Base-by-base conservation (phyloP, 106 monocot genomes). In the Apostasia ramifera region DNA sequence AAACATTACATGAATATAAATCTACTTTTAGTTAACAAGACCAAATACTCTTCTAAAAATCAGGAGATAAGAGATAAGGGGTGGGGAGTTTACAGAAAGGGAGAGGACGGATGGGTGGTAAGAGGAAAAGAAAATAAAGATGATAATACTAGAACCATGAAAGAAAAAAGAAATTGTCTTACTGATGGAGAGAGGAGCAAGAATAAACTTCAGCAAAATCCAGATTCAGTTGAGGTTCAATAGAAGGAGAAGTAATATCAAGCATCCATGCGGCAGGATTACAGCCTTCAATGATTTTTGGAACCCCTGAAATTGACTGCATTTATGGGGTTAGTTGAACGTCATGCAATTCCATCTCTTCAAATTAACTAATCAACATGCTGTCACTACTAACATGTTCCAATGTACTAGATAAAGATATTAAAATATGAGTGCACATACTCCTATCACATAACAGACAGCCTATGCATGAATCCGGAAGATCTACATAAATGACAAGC, bases 211-310 rank as follows among this genome's bases (percentile, higher is more conserved):
- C 88, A 57, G 84, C 86, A 73, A 92, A 97, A 63, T 92, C 78
- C 5, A 92, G 0, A 66, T 75, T 81, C 3, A 92, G 71, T 4
- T 70, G 63, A 68, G 81, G 70, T 71, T 92, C 95, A 57, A 69
- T 75, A 48, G 84, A 63, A 14, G 76, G 26, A 26, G 89, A 61
- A 57, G 60, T 97, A 40, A 89, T 73, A 40, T 97, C 89, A 68
- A 97, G 72, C 86, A 97, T 89, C 95, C 91, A 97, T 39, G 95
- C 85, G 51, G 95, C 92, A 67, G 95, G 92, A 64, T 89, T 97
- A 43, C 76, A 79, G 10, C 81, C 95, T 66, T 84, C 84, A 64
- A 38, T 77, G 14, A 97, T 92, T 74, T 86, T 89, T 1, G 80
- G 78, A 68, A 97, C 70, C 6, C 92, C 84, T 74, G 86, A 84